A percentile compares a stretch with the other conserved stretches of the same genome.
phyloP scores from a whole-genome alignment of 2,329 filamentous ascomycete species.

The Ascochyta viciae-villosae region DNA sequence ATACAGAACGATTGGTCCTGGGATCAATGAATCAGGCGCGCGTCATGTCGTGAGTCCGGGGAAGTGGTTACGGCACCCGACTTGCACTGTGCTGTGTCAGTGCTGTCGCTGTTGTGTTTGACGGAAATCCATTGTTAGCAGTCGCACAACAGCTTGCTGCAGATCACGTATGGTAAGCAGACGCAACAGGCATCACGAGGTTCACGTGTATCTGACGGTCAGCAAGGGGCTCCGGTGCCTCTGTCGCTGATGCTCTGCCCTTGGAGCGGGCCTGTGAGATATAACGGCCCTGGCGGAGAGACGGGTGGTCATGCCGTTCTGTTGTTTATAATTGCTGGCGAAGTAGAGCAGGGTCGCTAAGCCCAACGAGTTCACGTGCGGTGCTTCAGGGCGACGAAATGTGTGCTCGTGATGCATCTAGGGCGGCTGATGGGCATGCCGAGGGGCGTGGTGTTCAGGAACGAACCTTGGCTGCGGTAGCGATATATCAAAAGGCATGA shows the following conservation, averaged over 20 bases:
- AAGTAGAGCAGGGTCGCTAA: not conserved
- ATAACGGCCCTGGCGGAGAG: not conserved
- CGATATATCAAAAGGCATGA: slow-evolving; percentile 13
- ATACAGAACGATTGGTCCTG: slow-evolving; percentile 2
- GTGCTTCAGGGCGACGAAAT: slow-evolving; percentile 1
- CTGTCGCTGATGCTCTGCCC: not conserved
- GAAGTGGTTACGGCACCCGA: slow-evolving; percentile 29
- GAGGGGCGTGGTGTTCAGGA: slow-evolving; percentile 17
- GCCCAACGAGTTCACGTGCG: slow-evolving; percentile 1
- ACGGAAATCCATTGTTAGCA: slow-evolving; percentile 7
- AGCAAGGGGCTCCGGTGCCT: not conserved
- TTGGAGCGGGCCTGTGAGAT: not conserved
- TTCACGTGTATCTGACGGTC: slow-evolving; percentile 3
- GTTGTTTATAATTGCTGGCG: not conserved
- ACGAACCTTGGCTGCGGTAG: slow-evolving; percentile 19
- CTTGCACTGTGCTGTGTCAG: slow-evolving; percentile 17
- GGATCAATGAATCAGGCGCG: slow-evolving; percentile 6
- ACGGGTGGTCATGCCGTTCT: not conserved
- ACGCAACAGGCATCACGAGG: not conserved
- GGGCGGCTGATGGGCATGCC: slow-evolving; percentile 9
- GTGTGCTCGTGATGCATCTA: slow-evolving; percentile 7
- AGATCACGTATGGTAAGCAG: slow-evolving; percentile 7
- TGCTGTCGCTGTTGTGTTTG: slow-evolving; percentile 19
- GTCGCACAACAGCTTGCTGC: slow-evolving; percentile 4
- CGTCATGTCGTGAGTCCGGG: slow-evolving; percentile 23